phyloP scores from a whole-genome alignment of 169 alveolate genomes.

The Perkinsus olseni region DNA sequence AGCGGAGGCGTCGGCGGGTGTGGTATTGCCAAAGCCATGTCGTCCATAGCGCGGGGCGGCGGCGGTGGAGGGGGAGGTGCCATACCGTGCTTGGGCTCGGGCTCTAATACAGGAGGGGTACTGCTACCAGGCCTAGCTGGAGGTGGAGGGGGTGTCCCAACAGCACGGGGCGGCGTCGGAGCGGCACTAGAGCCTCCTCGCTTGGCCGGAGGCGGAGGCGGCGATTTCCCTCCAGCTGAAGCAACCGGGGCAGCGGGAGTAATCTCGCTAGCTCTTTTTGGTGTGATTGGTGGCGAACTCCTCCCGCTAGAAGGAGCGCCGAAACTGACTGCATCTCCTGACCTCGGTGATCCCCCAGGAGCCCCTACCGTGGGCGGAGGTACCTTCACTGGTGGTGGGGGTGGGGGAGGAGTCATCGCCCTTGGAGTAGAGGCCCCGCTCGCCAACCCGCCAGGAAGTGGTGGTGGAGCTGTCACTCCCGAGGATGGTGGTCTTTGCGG shows the following conservation, averaged over 20 bases:
- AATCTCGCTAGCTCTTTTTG: no score
- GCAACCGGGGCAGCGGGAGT: neutral
- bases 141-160: neutral
- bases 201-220: conserved; percentile 4
- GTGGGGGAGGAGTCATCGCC: neutral
- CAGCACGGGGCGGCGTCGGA: neutral
- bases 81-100: conserved; percentile 7
- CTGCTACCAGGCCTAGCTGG: neutral
- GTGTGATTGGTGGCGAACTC: neutral
- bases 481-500: neutral
- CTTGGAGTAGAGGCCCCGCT: neutral
- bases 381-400: neutral
- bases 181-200: neutral
- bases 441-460: neutral
- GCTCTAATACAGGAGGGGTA: neutral
- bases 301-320: neutral
- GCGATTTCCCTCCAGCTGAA: neutral
- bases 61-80: neutral
- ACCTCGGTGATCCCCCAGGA: neutral
- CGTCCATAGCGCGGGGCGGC: neutral
- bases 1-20: neutral
- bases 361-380: neutral
- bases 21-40: neutral
- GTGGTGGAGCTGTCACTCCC: neutral
- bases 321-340: neutral